Conservation (phyloP, 1,139 yeast species). For the Pichia sp. region DNA sequence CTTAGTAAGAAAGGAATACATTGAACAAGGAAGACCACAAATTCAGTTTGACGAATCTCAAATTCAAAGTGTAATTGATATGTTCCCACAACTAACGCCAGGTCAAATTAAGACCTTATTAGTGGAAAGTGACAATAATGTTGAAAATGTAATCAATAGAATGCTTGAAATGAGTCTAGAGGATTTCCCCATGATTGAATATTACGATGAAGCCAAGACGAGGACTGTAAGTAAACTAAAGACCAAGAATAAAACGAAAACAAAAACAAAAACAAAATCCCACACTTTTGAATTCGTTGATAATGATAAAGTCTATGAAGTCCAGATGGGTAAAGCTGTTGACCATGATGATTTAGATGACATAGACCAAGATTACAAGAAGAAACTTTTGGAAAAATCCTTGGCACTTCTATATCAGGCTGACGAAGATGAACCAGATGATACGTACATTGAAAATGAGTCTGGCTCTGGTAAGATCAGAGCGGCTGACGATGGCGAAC, state of each 20-base stretch:
- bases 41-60: constrained; percentile 31
- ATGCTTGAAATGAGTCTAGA: constrained; percentile 54
- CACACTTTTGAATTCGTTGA: constrained; percentile 15
- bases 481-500: background rate
- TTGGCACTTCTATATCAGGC: constrained; percentile 57
- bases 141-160: constrained; percentile 52
- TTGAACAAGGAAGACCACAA: background rate
- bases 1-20: constrained; percentile 19
- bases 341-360: constrained; percentile 16
- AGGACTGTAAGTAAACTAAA: background rate
- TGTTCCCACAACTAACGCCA: constrained; percentile 50
- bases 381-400: constrained; percentile 57
- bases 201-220: constrained; percentile 18
- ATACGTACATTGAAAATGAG: constrained; percentile 75
- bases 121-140: constrained; percentile 40
- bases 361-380: constrained; percentile 37
- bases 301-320: constrained; percentile 13
- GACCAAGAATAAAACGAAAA: background rate
- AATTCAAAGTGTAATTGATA: constrained; percentile 40
- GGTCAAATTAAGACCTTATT: constrained; percentile 43
- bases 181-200: constrained; percentile 26
- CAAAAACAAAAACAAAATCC: constrained; percentile 1
- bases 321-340: constrained; percentile 30
- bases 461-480: constrained; percentile 30
- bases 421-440: constrained; percentile 79